Percentiles rank a stretch among this genome's conserved stretches.
Evolutionary conservation across 495 filamentous ascomycete species (phyloP).

Genomic region (Darksidea phi): DNA sequence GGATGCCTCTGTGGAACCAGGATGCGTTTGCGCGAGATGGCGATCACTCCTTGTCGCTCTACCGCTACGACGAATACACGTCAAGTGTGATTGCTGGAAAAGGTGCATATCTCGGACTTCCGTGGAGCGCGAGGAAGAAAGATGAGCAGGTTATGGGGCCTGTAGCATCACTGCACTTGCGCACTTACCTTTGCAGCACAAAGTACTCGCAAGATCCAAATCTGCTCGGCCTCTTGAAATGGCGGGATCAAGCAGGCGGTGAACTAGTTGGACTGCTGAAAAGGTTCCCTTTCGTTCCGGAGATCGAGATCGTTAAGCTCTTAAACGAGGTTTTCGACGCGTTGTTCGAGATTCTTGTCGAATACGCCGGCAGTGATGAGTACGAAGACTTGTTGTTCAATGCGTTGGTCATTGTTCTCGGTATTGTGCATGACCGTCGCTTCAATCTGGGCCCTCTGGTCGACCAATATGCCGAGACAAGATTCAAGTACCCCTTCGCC

Average conservation of each 20-base stretch:
- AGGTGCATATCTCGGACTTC: constrained; percentile 80
- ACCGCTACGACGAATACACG: constrained; percentile 77
- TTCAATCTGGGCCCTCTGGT: constrained; percentile 90
- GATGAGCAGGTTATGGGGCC: constrained; percentile 75
- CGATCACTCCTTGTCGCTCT: constrained; percentile 73
- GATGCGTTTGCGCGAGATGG: constrained; percentile 91
- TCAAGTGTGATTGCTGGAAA: constrained; percentile 60
- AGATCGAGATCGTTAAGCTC: constrained; percentile 96
- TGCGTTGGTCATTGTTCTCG: constrained; percentile 81
- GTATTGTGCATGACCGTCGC: constrained; percentile 89
- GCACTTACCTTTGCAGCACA: constrained; percentile 93
- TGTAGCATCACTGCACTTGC: constrained; percentile 68
- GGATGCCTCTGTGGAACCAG: constrained; percentile 91
- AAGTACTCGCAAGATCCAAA: constrained; percentile 91
- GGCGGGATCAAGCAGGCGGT: constrained; percentile 70
- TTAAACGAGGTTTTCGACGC: constrained; percentile 87
- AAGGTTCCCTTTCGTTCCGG: constrained; percentile 86
- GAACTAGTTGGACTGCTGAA: constrained; percentile 72
- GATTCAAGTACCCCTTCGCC: constrained; percentile 91
- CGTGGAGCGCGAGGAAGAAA: constrained; percentile 71
- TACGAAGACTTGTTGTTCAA: constrained; percentile 91
- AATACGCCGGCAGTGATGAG: constrained; percentile 84
- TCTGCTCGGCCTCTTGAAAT: constrained; percentile 77
- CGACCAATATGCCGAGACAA: constrained; percentile 82
- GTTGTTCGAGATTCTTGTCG: constrained; percentile 85